These are phyloP conservation scores for Fusarium sp. DNA, from an alignment of 2,329 filamentous ascomycete species.

Conservation along the genomic window DNA sequence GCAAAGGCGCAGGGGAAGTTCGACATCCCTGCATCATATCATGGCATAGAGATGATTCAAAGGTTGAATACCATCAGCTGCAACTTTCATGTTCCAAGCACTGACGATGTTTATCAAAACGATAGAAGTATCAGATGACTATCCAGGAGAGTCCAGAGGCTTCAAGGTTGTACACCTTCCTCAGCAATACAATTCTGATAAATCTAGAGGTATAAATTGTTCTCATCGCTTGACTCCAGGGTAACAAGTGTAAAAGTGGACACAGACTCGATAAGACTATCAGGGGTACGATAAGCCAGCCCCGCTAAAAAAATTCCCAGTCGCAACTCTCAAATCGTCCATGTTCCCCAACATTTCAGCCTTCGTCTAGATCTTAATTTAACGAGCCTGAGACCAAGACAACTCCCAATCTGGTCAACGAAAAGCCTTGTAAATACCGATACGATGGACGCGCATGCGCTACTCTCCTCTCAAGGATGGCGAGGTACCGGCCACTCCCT, in stretches of 20 bases:
- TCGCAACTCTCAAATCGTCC: constrained; percentile 5
- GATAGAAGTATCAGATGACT: neutral
- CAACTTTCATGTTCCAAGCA: neutral
- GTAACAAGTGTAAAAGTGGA: neutral
- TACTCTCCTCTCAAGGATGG: constrained; percentile 90
- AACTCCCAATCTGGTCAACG: neutral
- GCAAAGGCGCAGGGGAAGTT: neutral
- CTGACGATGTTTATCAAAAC: neutral
- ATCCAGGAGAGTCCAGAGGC: neutral
- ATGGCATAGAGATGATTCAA: neutral
- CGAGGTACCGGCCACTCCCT: constrained; percentile 88
- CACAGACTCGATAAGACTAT: constrained; percentile 27
- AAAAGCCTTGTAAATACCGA: neutral
- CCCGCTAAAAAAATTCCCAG: constrained; percentile 47
- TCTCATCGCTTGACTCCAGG: neutral
- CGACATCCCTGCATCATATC: neutral
- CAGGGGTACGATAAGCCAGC: constrained; percentile 39
- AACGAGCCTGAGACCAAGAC: neutral
- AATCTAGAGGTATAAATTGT: neutral
- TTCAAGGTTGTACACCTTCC: neutral
- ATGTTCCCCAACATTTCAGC: constrained; percentile 1
- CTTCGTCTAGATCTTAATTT: constrained; percentile 3
- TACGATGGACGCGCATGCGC: constrained; percentile 83
- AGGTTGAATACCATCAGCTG: neutral
- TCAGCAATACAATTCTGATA: neutral